Evolutionary conservation across 495 filamentous ascomycete genomes (phyloP).

Genomic region (Rhizodiscina lignyota): DNA sequence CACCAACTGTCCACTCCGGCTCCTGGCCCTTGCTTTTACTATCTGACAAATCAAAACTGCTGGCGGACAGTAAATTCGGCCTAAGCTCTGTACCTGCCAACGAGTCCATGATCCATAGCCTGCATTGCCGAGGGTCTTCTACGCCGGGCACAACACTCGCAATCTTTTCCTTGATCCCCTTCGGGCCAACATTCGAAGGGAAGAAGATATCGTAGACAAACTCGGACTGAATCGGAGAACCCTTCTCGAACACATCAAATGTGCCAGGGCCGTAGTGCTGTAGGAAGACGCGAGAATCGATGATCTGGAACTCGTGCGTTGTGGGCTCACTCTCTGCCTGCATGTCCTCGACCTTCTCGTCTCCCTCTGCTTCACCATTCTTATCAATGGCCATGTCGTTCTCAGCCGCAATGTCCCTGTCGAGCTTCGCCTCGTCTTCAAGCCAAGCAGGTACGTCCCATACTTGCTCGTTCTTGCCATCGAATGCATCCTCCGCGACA

Average conservation of each 20-base stretch:
- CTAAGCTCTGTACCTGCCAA: conserved; percentile 5
- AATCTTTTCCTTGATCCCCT: conserved; percentile 12
- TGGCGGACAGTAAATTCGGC: conserved; percentile 10
- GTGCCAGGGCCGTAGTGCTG: conserved; percentile 13
- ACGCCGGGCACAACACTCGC: conserved; percentile 9
- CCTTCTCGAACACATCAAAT: conserved; percentile 12
- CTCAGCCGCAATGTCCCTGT: not conserved
- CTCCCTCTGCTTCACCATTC: conserved; percentile 1
- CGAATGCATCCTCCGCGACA: conserved; percentile 15
- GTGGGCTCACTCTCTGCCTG: conserved; percentile 3
- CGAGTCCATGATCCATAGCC: conserved; percentile 15
- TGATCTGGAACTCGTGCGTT: conserved; percentile 11
- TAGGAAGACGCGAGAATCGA: conserved; percentile 13
- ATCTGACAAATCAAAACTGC: conserved; percentile 12
- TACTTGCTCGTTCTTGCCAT: conserved; percentile 3
- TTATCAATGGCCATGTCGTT: not conserved
- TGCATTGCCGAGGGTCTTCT: conserved; percentile 14
- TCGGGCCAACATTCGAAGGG: conserved; percentile 1
- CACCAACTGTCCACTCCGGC: conserved; percentile 7
- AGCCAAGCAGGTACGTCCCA: conserved; percentile 15
- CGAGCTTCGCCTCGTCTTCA: conserved; percentile 5
- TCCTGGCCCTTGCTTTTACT: conserved; percentile 1
- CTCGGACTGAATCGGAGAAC: conserved; percentile 4
- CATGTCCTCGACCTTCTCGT: conserved; percentile 4
- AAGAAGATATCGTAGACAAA: conserved; percentile 7